Conservation (phyloP, 441 rosid species). For the Croton setiger region DNA sequence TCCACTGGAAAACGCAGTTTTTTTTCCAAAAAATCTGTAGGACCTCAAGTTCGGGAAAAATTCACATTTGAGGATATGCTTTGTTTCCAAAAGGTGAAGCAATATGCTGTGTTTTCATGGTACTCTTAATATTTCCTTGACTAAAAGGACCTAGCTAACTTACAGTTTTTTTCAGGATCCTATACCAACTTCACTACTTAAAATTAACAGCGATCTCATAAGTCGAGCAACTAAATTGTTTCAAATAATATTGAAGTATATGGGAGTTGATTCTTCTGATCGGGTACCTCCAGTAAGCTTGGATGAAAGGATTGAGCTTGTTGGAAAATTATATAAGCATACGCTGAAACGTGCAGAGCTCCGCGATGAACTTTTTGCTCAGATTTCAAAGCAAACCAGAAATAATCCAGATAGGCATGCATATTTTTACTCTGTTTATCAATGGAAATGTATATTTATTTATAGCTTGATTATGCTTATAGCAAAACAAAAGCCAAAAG, state of each 20-base stretch:
- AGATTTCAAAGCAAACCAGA: constrained; percentile 95
- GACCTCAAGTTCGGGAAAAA: constrained; percentile 72
- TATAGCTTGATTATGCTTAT: constrained; percentile 6
- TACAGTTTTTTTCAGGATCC: constrained; percentile 61
- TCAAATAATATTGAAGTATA: constrained; percentile 80
- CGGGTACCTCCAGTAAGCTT: constrained; percentile 61
- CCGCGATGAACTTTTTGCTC: constrained; percentile 95
- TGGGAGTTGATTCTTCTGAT: constrained; percentile 91
- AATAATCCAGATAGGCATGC: constrained; percentile 80
- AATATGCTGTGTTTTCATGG: neutral
- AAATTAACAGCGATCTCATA: constrained; percentile 72
- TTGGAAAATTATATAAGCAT: constrained; percentile 80
- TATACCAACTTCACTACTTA: constrained; percentile 90
- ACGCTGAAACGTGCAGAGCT: constrained; percentile 89
- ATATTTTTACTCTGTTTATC: neutral
- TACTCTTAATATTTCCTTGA: no score
- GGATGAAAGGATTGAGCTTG: constrained; percentile 86
- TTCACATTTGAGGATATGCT: constrained; percentile 96
- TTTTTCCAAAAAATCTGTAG: constrained; percentile 72
- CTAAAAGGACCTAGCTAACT: no score
- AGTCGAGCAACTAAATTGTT: constrained; percentile 87
- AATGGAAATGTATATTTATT: neutral
- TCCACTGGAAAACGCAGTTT: constrained; percentile 88
- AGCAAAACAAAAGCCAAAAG: neutral
- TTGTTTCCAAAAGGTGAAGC: constrained; percentile 84